Percentiles rank a stretch among this genome's conserved stretches.
These are phyloP conservation scores for Podospora sp. DNA, from an alignment of 495 filamentous ascomycete genomes.

Conservation along the genomic window DNA sequence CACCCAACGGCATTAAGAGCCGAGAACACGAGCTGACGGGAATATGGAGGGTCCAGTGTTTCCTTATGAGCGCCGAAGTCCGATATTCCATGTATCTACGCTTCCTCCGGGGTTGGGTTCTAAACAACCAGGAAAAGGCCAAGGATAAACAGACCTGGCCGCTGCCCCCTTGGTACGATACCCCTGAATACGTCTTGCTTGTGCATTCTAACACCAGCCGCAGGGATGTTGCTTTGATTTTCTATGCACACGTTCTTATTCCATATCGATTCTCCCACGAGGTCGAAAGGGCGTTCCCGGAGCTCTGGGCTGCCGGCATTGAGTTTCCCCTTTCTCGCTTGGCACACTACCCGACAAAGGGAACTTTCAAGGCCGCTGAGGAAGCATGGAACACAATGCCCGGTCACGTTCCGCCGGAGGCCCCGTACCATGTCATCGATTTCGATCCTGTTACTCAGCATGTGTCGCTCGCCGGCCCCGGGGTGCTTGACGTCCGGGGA, in stretches of 20 bases:
- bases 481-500: neutral
- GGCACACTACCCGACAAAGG: neutral
- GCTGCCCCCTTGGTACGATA: constrained; percentile 8
- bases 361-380: neutral
- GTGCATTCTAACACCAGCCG: neutral
- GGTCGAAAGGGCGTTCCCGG: neutral
- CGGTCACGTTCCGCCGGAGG: neutral
- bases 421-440: constrained; percentile 10
- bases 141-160: neutral
- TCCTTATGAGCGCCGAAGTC: constrained; percentile 22
- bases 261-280: constrained; percentile 8
- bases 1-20: neutral
- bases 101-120: constrained; percentile 16
- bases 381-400: neutral
- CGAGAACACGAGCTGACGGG: neutral
- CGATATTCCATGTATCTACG: constrained; percentile 15
- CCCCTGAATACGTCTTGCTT: neutral
- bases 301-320: neutral
- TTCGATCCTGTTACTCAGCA: neutral
- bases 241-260: constrained; percentile 18
- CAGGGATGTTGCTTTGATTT: constrained; percentile 21
- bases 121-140: neutral
- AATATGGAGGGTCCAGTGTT: constrained; percentile 7
- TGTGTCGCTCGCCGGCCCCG: neutral
- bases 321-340: constrained; percentile 10